Evolutionary conservation across 2,329 filamentous ascomycete species (phyloP), one percentile per base, ranked within the genome.

Genomic region (Alternaria sp.): DNA sequence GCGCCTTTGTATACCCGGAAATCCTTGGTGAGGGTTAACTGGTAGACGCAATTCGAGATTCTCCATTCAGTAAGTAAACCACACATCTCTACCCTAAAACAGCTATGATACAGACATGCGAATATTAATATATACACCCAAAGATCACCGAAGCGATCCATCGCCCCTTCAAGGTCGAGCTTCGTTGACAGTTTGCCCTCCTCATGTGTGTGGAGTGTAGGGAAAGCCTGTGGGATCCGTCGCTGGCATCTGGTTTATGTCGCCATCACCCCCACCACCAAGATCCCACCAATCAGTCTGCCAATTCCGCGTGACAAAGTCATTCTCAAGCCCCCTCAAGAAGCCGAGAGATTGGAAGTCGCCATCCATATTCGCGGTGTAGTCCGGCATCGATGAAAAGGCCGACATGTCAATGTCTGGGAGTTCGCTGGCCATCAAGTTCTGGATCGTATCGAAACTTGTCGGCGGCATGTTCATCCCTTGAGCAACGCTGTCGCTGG

Each of bases 251-350:
- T 57, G 46, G 15, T 12, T 25, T 51, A 65, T 54, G 4, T 26
- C 17, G 10, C 51, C 57, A 21, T 60, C 55, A n/a, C 56, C 49
- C 11, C 59, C 56, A 28, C 66, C 59, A 23, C 62, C 59, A 28
- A 71, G 63, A 62, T 77, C 72, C 75, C 73, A 77, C 73, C 72
- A 75, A 17, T 62, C 54, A 25, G 70, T 67, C 50, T 74, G 66
- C 74, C 74, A 77, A 23, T 74, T 77, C 12, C 69, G 59, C 10
- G 64, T 64, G n/a, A 73, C 68, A 30, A 77, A 70, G 25, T 77
- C 74, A n/a, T 62, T 75, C 40, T 77, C 75, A 28, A 77, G 49
- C 2, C 74, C 74, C 7, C 75, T 56, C 2, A 77, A 70, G 19
- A 73, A 73, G 3, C 65, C 69, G 5, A 71, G 59, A 7, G 74